Conservation (phyloP, 331 rosid genomes). For the Spiraea crenata region DNA sequence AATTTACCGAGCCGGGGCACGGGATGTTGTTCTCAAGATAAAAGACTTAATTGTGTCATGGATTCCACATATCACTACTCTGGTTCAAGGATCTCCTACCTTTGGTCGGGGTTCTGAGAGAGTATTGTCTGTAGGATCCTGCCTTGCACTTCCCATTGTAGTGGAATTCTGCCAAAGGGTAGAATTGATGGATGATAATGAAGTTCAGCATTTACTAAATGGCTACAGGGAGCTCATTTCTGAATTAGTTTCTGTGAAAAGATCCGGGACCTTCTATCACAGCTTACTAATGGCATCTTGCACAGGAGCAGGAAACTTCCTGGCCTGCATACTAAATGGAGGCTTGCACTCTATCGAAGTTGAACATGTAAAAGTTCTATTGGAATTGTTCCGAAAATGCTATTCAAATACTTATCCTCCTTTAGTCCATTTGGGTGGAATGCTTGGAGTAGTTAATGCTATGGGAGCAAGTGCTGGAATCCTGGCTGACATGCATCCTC, state of each 20-base stretch:
- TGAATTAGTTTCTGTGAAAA: conserved; percentile 59
- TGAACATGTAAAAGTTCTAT: conserved; percentile 52
- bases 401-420: conserved; percentile 68
- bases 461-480: conserved; percentile 79
- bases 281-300: conserved; percentile 88
- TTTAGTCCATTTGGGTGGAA: conserved; percentile 79
- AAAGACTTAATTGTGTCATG: conserved; percentile 69
- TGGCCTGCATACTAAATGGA: conserved; percentile 59
- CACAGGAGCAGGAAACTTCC: conserved; percentile 81
- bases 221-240: conserved; percentile 69
- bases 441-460: conserved; percentile 85
- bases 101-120: conserved; percentile 34
- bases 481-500: conserved; percentile 49
- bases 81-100: conserved; percentile 34
- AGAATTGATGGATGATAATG: conserved; percentile 67
- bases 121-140: conserved; percentile 78
- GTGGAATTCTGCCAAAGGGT: conserved; percentile 74
- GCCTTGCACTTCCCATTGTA: conserved; percentile 77
- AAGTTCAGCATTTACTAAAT: conserved; percentile 50
- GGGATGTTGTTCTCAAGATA: conserved; percentile 67
- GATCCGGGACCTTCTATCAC: conserved; percentile 53
- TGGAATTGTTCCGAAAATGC: conserved; percentile 75
- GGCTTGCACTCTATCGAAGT: conserved; percentile 66
- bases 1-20: conserved; percentile 68
- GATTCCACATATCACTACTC: conserved; percentile 59